Evolutionary conservation across 2,329 filamentous ascomycete species (phyloP), one percentile per base, ranked within the genome.

Genomic region (Hypoxylon sp.): DNA sequence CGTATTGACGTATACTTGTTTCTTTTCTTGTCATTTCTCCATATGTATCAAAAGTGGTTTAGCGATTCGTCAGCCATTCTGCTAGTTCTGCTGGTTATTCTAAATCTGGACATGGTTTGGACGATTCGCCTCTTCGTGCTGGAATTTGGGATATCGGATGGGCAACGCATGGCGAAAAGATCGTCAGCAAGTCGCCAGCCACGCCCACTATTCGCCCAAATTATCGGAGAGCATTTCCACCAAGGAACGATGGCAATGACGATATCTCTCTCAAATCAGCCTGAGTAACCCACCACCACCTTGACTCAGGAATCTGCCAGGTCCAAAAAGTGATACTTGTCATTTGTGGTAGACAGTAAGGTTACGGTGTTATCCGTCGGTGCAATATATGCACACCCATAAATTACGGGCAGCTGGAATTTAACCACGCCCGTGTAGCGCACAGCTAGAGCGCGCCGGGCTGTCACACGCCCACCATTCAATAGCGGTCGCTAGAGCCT

Each of bases 111-210:
- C 25, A 35, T 31, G 46, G 57, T 62, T 55, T 44, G 17, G 37
- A 64, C 49, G 49, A 55, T 8, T 65, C 17, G 68, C 30, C 44
- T 62, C 48, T 70, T 70, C 68, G 68, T 71, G 40, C 66, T 71
- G 51, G 59, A 61, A 71, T 58, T n/a, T 40, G 30, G 22, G 35
- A 60, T 35, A 65, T 48, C 42, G 58, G 58, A 63, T 37, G 6
- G 58, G 65, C 58, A 57, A 61, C 55, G 65, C 56, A 71, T 71
- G 69, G 66, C 69, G 44, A 66, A 61, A 64, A 64, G 69, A 71
- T 71, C 69, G 66, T 66, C 69, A 65, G 56, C 37, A 61, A 50
- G 66, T 55, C 53, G 59, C 69, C 56, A 69, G 62, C 65, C 66
- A 71, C 59, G 14, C 35, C 55, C 55, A 70, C 48, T 64, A 42